These are phyloP conservation scores for Lentithecium fluviatile DNA, from an alignment of 495 filamentous ascomycete species.

Conservation along the genomic window DNA sequence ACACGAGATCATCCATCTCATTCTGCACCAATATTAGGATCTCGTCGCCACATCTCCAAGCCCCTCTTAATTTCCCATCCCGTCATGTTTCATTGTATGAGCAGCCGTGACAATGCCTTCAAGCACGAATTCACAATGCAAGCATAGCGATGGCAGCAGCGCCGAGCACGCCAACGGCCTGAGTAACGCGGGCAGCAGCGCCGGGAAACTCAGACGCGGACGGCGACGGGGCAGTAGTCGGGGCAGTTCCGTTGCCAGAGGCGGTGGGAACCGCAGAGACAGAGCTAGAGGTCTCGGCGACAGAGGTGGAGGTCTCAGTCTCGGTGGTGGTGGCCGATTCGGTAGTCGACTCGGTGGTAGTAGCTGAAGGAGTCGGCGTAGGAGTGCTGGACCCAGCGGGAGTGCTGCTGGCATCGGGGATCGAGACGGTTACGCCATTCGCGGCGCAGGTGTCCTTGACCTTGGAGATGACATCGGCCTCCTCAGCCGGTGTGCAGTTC, in stretches of 20 bases:
- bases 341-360: not conserved
- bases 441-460: constrained; percentile 24
- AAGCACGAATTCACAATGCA: constrained; percentile 26
- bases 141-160: constrained; percentile 32
- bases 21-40: not conserved
- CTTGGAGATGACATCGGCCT: constrained; percentile 40
- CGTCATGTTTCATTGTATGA: not conserved
- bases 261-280: constrained; percentile 4
- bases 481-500: constrained; percentile 44
- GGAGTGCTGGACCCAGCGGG: not conserved
- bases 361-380: constrained; percentile 8
- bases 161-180: constrained; percentile 32
- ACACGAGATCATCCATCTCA: constrained; percentile 1
- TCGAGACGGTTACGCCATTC: constrained; percentile 23
- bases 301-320: not conserved
- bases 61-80: not conserved
- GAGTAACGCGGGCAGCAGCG: constrained; percentile 29
- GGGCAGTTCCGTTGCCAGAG: constrained; percentile 16
- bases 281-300: not conserved
- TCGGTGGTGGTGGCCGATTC: not conserved
- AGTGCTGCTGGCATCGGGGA: constrained; percentile 10
- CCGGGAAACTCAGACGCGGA: constrained; percentile 23
- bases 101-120: not conserved
- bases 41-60: constrained; percentile 1
- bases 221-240: constrained; percentile 8